Conservation (phyloP, 176 grass and related monocot genomes). For the Leersia perrieri region DNA sequence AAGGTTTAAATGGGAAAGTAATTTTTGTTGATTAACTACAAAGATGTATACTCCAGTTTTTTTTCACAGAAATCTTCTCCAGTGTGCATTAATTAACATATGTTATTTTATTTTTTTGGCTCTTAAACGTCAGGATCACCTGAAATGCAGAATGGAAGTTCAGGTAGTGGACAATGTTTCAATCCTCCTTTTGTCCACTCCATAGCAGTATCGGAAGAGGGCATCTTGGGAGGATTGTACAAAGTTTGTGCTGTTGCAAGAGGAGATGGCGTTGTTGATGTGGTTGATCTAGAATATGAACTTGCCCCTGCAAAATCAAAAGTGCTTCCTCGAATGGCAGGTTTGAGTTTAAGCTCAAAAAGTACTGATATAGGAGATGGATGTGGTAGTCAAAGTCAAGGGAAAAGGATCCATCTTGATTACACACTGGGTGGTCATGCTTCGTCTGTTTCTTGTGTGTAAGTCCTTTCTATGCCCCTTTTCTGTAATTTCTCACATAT, state of each 20-base stretch:
- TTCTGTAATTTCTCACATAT: not conserved
- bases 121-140: constrained; percentile 52
- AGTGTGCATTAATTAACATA: not conserved
- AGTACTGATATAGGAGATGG: constrained; percentile 38
- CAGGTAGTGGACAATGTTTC: constrained; percentile 71
- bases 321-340: constrained; percentile 23
- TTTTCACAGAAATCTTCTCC: not conserved
- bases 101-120: not conserved
- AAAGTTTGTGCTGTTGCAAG: constrained; percentile 95
- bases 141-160: constrained; percentile 50
- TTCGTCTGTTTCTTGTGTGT: constrained; percentile 89
- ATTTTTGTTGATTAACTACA: not conserved
- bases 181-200: constrained; percentile 97
- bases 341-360: constrained; percentile 44
- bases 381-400: constrained; percentile 39
- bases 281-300: constrained; percentile 83
- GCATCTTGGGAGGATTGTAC: constrained; percentile 50
- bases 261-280: constrained; percentile 82
- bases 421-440: constrained; percentile 74
- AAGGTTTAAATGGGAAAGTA: not conserved
- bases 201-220: constrained; percentile 70
- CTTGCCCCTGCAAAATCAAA: constrained; percentile 51
- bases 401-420: constrained; percentile 70
- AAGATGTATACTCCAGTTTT: not conserved
- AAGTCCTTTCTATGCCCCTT: constrained; percentile 38